Base-by-base conservation (phyloP, 306 rosid species). In the Chamaecrista fasciculata region DNA sequence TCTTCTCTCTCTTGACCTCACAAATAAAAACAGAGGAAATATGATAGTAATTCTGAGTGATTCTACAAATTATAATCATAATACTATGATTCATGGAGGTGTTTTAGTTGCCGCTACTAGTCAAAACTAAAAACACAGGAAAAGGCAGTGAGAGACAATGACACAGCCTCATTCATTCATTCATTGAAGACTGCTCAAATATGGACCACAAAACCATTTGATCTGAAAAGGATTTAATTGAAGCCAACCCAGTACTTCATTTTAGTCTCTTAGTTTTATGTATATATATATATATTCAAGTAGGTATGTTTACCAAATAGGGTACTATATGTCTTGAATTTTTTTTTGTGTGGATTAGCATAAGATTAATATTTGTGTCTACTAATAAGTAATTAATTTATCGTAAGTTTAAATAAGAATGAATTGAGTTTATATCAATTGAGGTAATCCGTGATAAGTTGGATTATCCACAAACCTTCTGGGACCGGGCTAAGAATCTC, bases 151-250 rank as follows among this genome's bases (percentile, higher is more conserved):
- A 56, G 47, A 26, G 59, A 62, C 55, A 68, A 18, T 47, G 72
- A 75, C 63, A 2, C 43, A 62, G 49, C 53, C 58, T n/a, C 0
- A 25, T 50, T 53, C 52, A 72, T 34, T 62, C 43, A 34, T 67
- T 65, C 18, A 46, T 14, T 79, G 40, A 46, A n/a, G 53, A 14
- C 11, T 58, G 44, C 62, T 59, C 44, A 4, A 59, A 3, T 59
- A 20, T 50, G 77, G 82, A 81, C 80, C 77, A 69, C 75, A 65
- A 40, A 64, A 56, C 67, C 70, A 56, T 59, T 61, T 36, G n/a
- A n/a, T n/a, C n/a, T 57, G 60, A 31, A n/a, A 70, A 50, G 34
- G 31, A 52, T 57, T 47, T 48, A 7, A 39, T 61, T 9, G 51
- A 61, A 37, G 2, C 26, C 4, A 67, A 37, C 1, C 26, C 2